These are phyloP conservation scores for Agrocybe pediades DNA, from an alignment of 768 basidiomycete species.

Conservation along the genomic window DNA sequence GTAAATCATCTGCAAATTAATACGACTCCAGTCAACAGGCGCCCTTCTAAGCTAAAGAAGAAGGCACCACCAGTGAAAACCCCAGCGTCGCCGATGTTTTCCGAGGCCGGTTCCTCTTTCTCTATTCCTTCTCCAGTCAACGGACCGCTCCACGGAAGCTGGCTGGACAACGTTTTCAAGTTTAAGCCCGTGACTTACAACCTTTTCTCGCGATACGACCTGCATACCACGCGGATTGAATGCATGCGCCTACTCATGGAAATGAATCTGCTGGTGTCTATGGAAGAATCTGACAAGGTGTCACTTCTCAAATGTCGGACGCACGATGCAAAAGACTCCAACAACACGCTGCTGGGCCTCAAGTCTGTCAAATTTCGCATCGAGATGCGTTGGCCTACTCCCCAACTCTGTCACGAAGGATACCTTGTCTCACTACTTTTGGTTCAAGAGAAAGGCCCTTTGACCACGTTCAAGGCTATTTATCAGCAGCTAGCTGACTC, in stretches of 20 bases:
- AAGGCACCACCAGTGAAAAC: constrained; percentile 13
- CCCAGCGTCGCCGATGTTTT: constrained; percentile 43
- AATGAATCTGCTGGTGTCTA: constrained; percentile 68
- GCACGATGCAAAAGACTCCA: constrained; percentile 63
- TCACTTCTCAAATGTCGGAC: constrained; percentile 77
- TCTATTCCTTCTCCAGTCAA: constrained; percentile 39
- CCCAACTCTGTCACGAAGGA: constrained; percentile 43
- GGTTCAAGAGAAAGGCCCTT: constrained; percentile 85
- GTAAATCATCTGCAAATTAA: constrained; percentile 3
- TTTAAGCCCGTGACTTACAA: constrained; percentile 68
- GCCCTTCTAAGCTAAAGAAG: constrained; percentile 40
- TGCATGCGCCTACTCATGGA: constrained; percentile 72
- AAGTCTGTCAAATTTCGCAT: constrained; percentile 85
- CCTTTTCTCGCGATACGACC: constrained; percentile 60
- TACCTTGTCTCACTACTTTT: constrained; percentile 60
- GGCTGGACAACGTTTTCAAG: constrained; percentile 90
- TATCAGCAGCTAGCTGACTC: constrained; percentile 67
- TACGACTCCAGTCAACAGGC: constrained; percentile 3
- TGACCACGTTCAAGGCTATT: constrained; percentile 77
- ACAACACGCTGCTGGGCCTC: constrained; percentile 50
- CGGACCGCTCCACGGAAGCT: constrained; percentile 59
- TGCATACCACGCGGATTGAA: constrained; percentile 68
- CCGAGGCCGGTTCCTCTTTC: constrained; percentile 41
- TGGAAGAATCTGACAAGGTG: constrained; percentile 63
- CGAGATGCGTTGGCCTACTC: constrained; percentile 56